Evolutionary conservation across 768 basidiomycete species (phyloP), one percentile per base, ranked within the genome.

Genomic region (Rickenella mellea): DNA sequence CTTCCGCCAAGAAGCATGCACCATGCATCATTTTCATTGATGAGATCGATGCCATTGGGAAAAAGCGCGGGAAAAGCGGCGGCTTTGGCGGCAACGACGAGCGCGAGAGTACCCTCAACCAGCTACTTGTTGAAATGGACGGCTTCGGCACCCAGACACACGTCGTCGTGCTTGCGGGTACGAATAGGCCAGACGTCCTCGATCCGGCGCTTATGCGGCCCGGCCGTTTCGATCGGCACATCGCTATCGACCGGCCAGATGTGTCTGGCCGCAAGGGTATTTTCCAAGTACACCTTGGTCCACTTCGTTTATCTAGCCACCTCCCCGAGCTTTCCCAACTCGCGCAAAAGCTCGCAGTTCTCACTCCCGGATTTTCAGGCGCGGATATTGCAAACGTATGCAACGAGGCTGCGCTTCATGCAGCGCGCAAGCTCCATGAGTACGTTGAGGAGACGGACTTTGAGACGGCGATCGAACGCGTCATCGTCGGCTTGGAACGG

Each of bases 301-400:
- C 92, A 15, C 71, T 97, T 33, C 80, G 78, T 30, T 75, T 97
- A 6, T 63, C 76, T 27, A 65, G 70, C 28, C 57, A 64, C 1
- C 67, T 84, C 31, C 56, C 68, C 29, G 70, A 75, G 49, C 51
- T 71, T 43, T 60, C 71, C 40, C 57, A 63, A 14, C 73, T 97
- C 46, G 83, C 93, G 2, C 87, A 93, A 55, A 97, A 97, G 63
- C 78, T 99, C 40, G 91, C 88, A 3, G 87, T 97, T 15, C 78
- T 98, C 30, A 98, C 96, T 0, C 94, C 96, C 15, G 96, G 96
- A 1, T 98, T 99, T 66, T 96, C 92, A 11, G 96, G 96, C 50
- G 96, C 96, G 2, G 96, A 99, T 57, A 94, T 99, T 51, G 96
- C 96, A 46, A 99, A 99, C 54, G 94, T 98, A 15, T 96, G 91